A percentile compares a stretch with the other conserved stretches of the same genome.
Conservation (phyloP, 2,329 filamentous ascomycete species). For the Corinectria fuckeliana region DNA sequence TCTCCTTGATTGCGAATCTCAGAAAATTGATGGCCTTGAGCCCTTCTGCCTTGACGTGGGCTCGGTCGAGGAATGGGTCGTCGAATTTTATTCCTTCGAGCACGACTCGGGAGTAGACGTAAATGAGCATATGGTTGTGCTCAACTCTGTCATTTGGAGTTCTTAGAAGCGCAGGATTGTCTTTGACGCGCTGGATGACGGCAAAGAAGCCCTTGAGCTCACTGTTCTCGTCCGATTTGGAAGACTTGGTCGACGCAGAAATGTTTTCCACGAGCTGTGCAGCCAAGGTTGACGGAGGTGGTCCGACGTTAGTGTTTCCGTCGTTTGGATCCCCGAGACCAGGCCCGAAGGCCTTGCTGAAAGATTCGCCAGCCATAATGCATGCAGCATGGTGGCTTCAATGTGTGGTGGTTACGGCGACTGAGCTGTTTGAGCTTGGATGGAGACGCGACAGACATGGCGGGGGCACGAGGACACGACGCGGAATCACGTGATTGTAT, state of each 20-base stretch:
- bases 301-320: conserved; percentile 32
- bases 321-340: conserved; percentile 27
- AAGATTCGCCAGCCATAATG: conserved; percentile 39
- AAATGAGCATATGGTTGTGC: conserved; percentile 85
- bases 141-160: conserved; percentile 70
- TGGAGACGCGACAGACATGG: conserved; percentile 24
- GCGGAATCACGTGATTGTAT: conserved; percentile 32
- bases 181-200: conserved; percentile 61
- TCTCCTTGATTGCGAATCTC: conserved; percentile 75
- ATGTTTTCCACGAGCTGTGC: conserved; percentile 87
- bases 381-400: conserved; percentile 33
- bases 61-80: conserved; percentile 68
- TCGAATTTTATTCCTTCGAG: conserved; percentile 73
- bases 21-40: conserved; percentile 80
- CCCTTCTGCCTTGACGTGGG: conserved; percentile 64
- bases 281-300: conserved; percentile 81
- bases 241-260: conserved; percentile 67
- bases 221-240: conserved; percentile 70
- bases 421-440: not conserved
- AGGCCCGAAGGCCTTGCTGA: conserved; percentile 25
- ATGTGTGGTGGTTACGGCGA: conserved; percentile 1
- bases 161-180: conserved; percentile 61
- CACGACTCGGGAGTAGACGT: conserved; percentile 81
- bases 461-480: conserved; percentile 28
- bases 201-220: conserved; percentile 75